Evolutionary conservation across 768 basidiomycete species (phyloP), one percentile per base, ranked within the genome.

Genomic region (Trametes cingulata): DNA sequence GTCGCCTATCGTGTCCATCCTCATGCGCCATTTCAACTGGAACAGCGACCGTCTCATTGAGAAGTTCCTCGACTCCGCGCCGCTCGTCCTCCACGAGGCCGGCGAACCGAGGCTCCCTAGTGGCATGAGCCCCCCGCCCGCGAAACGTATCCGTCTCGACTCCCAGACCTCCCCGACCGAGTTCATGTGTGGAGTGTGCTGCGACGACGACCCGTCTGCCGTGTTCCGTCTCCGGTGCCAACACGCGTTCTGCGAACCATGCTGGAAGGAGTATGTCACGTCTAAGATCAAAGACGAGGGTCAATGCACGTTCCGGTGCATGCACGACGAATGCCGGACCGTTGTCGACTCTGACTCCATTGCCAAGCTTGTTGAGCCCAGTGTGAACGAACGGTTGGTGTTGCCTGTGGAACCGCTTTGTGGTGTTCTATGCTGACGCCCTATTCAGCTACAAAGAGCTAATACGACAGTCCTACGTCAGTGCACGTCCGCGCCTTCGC

Each of bases 41-140:
- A 98, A 98, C 80, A 93, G 90, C 69, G 97, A 99, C 72, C 86
- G 88, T 45, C 82, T 99, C 29, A 92, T 95, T 66, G 96, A 98
- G 75, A 88, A 90, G 72, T 98, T 91, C 75, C 95, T 97, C 93
- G 96, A 98, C 66, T 90, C 91, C 56, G 84, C 91, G 0, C 77
- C 84, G 19, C 74, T 75, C n/a, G 82, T 94, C n/a, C 83, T 90
- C 5, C 48, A 56, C 22, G 65, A 66, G 6, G 68, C 62, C 40
- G 71, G 71, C 39, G 81, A 74, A 54, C 72, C 71, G 25, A 58
- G 52, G 73, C 70, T 84, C 41, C 64, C 60, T 49, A 54, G 58
- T 46, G 40, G 33, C 43, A 39, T 47, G 56, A 42, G 61, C 50
- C 45, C 63, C 0, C 70, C 67, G 29, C 69, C 73, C 41, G 59